These are phyloP conservation scores for Eudorina sp. DNA, from an alignment of 139 green algal species.

Conservation along the genomic window DNA sequence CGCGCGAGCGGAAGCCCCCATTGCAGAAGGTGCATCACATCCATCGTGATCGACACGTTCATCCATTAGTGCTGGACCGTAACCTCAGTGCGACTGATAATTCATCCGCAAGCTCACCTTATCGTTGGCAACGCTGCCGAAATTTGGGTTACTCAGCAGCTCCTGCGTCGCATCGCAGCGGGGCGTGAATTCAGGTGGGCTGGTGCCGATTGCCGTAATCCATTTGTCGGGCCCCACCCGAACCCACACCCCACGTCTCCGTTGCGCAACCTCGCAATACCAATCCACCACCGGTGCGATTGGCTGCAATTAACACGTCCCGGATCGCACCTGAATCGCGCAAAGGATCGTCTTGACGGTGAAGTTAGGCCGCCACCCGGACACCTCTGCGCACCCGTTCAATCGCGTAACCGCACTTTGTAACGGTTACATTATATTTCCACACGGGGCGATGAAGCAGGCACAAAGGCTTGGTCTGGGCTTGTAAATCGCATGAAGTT, in stretches of 20 bases:
- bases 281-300: background rate
- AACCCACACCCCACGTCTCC: background rate
- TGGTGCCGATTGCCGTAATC: background rate
- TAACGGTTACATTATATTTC: background rate
- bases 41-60: background rate
- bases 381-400: conserved; percentile 20
- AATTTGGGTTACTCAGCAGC: conserved; percentile 32
- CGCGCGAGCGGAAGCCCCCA: too few species aligned
- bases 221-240: background rate
- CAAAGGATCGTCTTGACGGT: conserved; percentile 34
- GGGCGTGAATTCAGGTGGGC: background rate
- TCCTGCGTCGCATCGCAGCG: background rate
- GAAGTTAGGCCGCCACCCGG: conserved; percentile 22
- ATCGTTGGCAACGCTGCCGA: conserved; percentile 20
- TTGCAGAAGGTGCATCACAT: background rate
- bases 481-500: background rate
- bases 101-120: background rate
- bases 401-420: background rate
- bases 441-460: background rate
- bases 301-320: too few species aligned
- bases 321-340: background rate
- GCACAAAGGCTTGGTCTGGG: background rate
- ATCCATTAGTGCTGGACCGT: background rate
- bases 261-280: background rate
- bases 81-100: background rate